Conservation (phyloP, 768 basidiomycete genomes). For the Pleurotus cornucopiae region DNA sequence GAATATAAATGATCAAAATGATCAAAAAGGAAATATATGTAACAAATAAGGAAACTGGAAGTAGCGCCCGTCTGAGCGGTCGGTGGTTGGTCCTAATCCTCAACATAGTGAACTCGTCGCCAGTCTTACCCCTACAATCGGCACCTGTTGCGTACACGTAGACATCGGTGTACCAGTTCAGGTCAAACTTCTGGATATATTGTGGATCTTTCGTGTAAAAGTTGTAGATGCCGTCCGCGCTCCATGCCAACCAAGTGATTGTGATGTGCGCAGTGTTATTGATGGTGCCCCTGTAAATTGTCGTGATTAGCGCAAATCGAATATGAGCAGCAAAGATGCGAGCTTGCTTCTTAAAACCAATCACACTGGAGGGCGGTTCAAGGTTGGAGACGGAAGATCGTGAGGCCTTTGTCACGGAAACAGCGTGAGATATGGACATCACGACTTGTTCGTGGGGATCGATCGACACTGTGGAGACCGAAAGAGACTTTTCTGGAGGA, state of each 20-base stretch:
- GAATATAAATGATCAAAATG: too few species aligned
- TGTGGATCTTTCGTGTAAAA: background rate
- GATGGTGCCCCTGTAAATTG: background rate
- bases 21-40: too few species aligned
- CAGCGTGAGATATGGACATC: background rate
- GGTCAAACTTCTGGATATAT: background rate
- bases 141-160: background rate
- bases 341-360: background rate
- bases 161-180: constrained; percentile 2
- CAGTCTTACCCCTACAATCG: background rate
- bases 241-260: background rate
- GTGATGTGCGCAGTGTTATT: background rate
- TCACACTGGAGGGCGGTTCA: background rate
- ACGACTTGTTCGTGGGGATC: background rate
- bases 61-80: too few species aligned
- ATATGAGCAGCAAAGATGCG: background rate
- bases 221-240: background rate
- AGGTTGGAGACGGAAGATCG: background rate
- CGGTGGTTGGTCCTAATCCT: too few species aligned
- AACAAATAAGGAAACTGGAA: too few species aligned
- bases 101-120: background rate
- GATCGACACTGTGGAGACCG: background rate
- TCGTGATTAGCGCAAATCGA: background rate
- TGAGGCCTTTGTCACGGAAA: too few species aligned
- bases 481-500: background rate